Evolutionary conservation across 2,329 filamentous ascomycete genomes (phyloP).

Genomic region (Arthrinium puccinioides): DNA sequence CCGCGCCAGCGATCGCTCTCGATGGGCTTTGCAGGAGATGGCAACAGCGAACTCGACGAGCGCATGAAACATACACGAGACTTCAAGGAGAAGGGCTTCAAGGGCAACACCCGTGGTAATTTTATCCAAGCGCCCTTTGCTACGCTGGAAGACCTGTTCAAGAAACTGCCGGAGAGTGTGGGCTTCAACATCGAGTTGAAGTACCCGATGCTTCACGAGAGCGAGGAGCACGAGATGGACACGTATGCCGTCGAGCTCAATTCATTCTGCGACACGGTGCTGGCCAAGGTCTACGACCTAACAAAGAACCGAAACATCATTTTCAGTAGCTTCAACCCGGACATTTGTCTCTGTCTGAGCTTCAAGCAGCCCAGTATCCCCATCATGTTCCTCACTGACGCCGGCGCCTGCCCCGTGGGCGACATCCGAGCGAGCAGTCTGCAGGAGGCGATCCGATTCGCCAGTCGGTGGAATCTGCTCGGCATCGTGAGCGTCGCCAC

Average conservation of each 20-base stretch:
- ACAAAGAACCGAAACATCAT: slow-evolving; percentile 82
- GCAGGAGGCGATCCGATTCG: slow-evolving; percentile 93
- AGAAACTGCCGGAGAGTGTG: slow-evolving; percentile 69
- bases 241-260: slow-evolving; percentile 93
- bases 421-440: slow-evolving; percentile 87
- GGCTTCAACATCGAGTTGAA: slow-evolving; percentile 99
- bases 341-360: slow-evolving; percentile 86
- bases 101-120: slow-evolving; percentile 87
- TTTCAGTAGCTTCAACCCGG: slow-evolving; percentile 95
- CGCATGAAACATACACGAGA: slow-evolving; percentile 96
- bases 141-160: slow-evolving; percentile 89
- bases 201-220: slow-evolving; percentile 96
- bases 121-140: slow-evolving; percentile 96
- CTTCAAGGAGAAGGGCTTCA: slow-evolving; percentile 91
- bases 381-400: slow-evolving; percentile 88
- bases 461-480: slow-evolving; percentile 87
- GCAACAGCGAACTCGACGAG: slow-evolving; percentile 49
- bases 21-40: slow-evolving; percentile 41
- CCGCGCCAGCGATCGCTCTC: slow-evolving; percentile 45
- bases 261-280: slow-evolving; percentile 89
- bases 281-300: slow-evolving; percentile 83
- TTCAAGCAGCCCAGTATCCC: slow-evolving; percentile 98
- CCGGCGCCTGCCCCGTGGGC: slow-evolving; percentile 71
- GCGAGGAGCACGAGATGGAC: slow-evolving; percentile 93
- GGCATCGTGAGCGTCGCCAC: slow-evolving; percentile 87